Percentiles rank a stretch among this genome's conserved stretches.
These are phyloP conservation scores for Hevea brasiliensis DNA, from an alignment of 345 rosid genomes.

Conservation along the genomic window DNA sequence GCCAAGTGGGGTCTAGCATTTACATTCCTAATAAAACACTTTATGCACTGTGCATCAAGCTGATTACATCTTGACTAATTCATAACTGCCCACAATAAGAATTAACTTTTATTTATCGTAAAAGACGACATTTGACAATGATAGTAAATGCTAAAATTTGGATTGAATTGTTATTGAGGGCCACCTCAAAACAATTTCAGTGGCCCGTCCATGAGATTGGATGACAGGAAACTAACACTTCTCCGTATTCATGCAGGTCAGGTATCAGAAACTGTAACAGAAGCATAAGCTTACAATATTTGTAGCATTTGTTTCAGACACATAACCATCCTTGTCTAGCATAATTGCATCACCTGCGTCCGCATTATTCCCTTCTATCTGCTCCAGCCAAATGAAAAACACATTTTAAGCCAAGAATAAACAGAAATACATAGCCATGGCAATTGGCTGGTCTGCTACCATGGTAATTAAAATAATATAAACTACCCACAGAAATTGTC, in stretches of 20 bases:
- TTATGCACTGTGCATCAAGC: background rate
- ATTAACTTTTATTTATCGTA: background rate
- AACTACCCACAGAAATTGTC: background rate
- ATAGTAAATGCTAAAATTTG: background rate
- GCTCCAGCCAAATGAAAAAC: conserved; percentile 23
- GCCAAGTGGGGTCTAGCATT: background rate
- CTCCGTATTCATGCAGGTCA: background rate
- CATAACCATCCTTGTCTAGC: conserved; percentile 92
- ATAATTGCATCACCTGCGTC: conserved; percentile 74
- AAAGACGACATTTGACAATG: background rate
- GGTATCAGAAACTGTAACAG: background rate
- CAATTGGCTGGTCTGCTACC: background rate
- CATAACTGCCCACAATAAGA: background rate
- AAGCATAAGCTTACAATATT: conserved; percentile 62
- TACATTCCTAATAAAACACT: background rate
- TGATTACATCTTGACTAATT: background rate
- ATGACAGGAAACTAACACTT: background rate
- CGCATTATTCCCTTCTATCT: conserved; percentile 87
- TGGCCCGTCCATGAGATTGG: background rate
- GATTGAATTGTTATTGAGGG: background rate
- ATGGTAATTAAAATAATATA: background rate
- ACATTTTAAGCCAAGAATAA: background rate
- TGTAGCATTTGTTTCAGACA: conserved; percentile 93
- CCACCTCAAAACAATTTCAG: background rate
- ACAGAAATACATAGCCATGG: background rate